Base-by-base conservation (phyloP, 179 eudicot species). In the Drosera spatulata region DNA sequence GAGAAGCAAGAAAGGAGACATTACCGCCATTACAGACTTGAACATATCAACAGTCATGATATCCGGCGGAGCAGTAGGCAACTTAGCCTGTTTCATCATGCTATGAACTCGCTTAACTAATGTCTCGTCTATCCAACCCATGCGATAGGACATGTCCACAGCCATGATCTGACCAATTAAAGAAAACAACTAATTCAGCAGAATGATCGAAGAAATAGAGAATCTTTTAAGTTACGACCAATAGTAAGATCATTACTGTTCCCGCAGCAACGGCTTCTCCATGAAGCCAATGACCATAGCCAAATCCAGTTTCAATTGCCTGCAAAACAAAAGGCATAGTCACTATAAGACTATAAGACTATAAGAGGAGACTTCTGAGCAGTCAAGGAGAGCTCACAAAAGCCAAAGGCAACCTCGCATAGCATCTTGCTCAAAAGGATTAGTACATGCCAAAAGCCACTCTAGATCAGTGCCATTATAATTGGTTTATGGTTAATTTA, bases 251-350 rank as follows among this genome's bases (percentile, higher is more conserved):
- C 55, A 57, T 52, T 85, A 93, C 99, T 83, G 66, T 93, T 81
- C 99, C 99, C 61, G 87, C 86, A 37, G 95, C 99, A 68, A 93
- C 94, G 7, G 99, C 99, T 78, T 93, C 99, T 55, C 99, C 99
- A 75, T 93, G 99, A 63, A 93, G 85, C 96, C 95, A 93, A 68
- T 75, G 75, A 48, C 99, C 99, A 60, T 93, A 93, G 65, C 99
- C 99, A 61, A 65, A 67, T 59, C 94, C 76, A 47, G 99, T 89
- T 77, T 93, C 99, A 50, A 93, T 79, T 54, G 97, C 99, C 99
- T 93, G 94, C 62, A 66, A 45, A 66, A 22, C 33, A 45, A 5
- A 46, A 12, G 10, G 47, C 46, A 40, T 15, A 44, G 41, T 57
- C 4, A 46, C 8, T 4, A 22, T 22, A 1, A 22, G 33, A 22